Conservation (phyloP, 805 yeast species). For the Saccharomycopsis schoenii region DNA sequence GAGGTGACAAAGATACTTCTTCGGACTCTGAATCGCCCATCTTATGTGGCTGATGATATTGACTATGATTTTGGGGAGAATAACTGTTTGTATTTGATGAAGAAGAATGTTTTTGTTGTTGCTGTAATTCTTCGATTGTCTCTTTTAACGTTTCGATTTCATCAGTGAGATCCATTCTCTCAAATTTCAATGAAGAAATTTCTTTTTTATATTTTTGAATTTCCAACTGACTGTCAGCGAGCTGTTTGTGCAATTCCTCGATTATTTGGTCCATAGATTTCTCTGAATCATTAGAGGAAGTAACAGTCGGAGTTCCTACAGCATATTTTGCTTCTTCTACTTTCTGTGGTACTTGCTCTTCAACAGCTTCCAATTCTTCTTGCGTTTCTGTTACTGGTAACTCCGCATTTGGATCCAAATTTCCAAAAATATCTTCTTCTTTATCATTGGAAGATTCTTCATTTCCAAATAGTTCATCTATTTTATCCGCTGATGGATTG, state of each 20-base stretch:
- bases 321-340: background rate
- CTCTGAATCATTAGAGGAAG: background rate
- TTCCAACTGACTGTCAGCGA: conserved; percentile 29
- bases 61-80: background rate
- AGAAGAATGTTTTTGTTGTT: conserved; percentile 20
- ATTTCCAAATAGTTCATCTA: conserved; percentile 10
- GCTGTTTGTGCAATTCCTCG: conserved; percentile 25
- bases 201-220: conserved; percentile 29
- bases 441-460: conserved; percentile 1
- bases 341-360: background rate
- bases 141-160: conserved; percentile 26
- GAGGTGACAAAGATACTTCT: conserved; percentile 17
- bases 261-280: conserved; percentile 19
- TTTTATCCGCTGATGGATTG: conserved; percentile 25
- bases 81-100: background rate
- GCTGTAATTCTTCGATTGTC: conserved; percentile 22
- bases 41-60: background rate
- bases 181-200: conserved; percentile 26
- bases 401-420: conserved; percentile 10
- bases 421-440: conserved; percentile 11
- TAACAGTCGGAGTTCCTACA: background rate
- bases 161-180: conserved; percentile 29
- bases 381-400: conserved; percentile 3
- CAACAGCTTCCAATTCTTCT: background rate
- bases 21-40: conserved; percentile 12